Base-by-base conservation (phyloP, 1,139 yeast genomes). In the Taphrina pruni region DNA sequence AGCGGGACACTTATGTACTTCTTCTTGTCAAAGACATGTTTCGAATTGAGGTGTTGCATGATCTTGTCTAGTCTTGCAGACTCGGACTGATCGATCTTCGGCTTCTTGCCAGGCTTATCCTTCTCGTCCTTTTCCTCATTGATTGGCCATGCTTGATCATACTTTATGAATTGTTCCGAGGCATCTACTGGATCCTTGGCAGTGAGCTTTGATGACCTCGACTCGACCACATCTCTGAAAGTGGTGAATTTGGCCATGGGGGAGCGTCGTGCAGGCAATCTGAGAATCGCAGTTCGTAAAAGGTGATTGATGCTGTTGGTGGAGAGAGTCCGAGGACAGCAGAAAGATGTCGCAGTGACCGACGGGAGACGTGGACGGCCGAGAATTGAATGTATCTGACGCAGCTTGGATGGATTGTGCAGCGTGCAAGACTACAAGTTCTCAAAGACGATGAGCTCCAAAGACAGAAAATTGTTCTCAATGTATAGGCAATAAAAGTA, bases 111-210 rank as follows among this genome's bases (percentile, higher is more conserved):
- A 17, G 41, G 55, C 48, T 54, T 43, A 20, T 64, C 43, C 21
- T 41, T 26, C 21, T 51, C 48, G 14, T 62, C 60, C 39, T 55
- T 54, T 20, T 64, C 67, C 21, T 39, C 20, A 36, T 54, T 64
- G 45, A 50, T 50, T 4, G 67, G 67, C 67, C 67, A 64, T n/a
- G 54, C 35, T 26, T 64, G 67, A 17, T 64, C 61, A 20, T 20
- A 43, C 36, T 64, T 64, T 48, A 55, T 45, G 39, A 43, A 64
- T 14, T 46, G 46, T 32, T 64, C 67, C 14, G 61, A 46, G 21
- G 60, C 50, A 38, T 41, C 50, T 5, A 56, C 36, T 7, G 60
- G 60, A 21, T 41, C 36, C 38, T 41, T 56, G 41, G 60, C 50
- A 39, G 50, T 39, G 14, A 56, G 7, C 50, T 41, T 56, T 39